A percentile compares a stretch with the other conserved stretches of the same genome.
Conservation (phyloP, 2,329 filamentous ascomycete genomes). For the Sphaerulina populicola region DNA sequence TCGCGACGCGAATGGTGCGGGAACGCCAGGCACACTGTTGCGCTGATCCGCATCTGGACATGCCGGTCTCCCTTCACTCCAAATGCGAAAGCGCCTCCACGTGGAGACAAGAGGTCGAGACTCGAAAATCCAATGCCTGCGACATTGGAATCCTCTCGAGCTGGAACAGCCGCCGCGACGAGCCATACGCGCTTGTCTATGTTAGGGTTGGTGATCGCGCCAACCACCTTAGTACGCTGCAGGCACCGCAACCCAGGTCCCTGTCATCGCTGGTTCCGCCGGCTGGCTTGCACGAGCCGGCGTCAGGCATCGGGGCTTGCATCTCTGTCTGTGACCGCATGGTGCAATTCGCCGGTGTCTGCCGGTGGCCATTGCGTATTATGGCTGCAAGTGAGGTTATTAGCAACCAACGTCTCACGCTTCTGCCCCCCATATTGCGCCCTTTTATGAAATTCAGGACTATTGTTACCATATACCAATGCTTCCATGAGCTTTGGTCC, state of each 20-base stretch:
- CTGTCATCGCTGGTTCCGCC: constrained; percentile 15
- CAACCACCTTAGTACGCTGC: constrained; percentile 20
- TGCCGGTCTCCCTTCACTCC: constrained; percentile 8
- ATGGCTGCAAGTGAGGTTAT: constrained; percentile 19
- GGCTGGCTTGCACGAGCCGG: constrained; percentile 16
- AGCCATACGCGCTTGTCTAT: constrained; percentile 7
- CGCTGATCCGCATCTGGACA: constrained; percentile 15
- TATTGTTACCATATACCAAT: constrained; percentile 12
- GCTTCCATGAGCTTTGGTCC: constrained; percentile 11
- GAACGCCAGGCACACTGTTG: constrained; percentile 13
- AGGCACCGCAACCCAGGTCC: constrained; percentile 18
- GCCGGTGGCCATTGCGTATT: constrained; percentile 16
- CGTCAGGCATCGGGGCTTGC: constrained; percentile 16
- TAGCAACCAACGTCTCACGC: constrained; percentile 21
- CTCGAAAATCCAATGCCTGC: constrained; percentile 14
- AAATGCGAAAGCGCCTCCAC: constrained; percentile 11
- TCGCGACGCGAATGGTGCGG: constrained; percentile 6
- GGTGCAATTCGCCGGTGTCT: constrained; percentile 16
- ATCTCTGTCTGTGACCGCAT: constrained; percentile 18
- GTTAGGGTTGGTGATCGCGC: constrained; percentile 12
- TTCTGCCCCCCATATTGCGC: constrained; percentile 12
- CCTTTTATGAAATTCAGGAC: constrained; percentile 8
- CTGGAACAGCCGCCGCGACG: constrained; percentile 10
- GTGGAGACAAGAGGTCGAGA: constrained; percentile 12
- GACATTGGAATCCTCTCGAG: constrained; percentile 4